Evolutionary conservation across 2,329 filamentous ascomycete species (phyloP).

Genomic region (Fusarium abutilonis): DNA sequence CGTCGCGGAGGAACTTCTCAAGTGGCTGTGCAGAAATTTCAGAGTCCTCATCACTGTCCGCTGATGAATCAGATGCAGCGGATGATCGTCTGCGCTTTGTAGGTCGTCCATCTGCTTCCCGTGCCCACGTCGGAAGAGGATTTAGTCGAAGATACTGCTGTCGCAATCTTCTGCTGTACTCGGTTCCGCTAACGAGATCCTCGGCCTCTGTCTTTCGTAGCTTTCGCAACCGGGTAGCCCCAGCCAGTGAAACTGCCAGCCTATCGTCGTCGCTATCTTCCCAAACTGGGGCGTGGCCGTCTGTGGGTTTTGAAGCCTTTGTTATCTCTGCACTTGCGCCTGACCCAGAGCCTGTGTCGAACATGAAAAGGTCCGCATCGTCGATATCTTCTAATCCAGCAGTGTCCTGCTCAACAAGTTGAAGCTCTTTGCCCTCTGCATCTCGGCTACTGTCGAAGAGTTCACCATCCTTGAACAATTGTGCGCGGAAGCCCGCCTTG

Average conservation of each 20-base stretch:
- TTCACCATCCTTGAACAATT: constrained; percentile 69
- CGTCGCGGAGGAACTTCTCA: constrained; percentile 80
- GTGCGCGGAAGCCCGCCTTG: constrained; percentile 80
- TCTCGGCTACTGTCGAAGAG: constrained; percentile 48
- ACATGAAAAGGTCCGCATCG: constrained; percentile 86
- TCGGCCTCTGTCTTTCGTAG: constrained; percentile 82
- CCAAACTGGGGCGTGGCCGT: constrained; percentile 73
- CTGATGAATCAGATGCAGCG: constrained; percentile 60
- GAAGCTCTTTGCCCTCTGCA: constrained; percentile 47
- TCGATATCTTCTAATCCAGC: constrained; percentile 69
- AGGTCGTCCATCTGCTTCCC: constrained; percentile 60
- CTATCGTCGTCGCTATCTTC: constrained; percentile 96
- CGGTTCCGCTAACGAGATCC: constrained; percentile 84
- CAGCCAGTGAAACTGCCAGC: constrained; percentile 82
- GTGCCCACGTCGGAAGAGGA: constrained; percentile 69
- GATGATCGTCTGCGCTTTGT: constrained; percentile 64
- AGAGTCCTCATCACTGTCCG: constrained; percentile 67
- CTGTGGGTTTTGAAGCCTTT: constrained; percentile 42
- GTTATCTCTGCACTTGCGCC: constrained; percentile 49
- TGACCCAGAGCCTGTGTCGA: constrained; percentile 71
- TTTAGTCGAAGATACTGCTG: constrained; percentile 75
- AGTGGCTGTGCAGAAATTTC: constrained; percentile 78
- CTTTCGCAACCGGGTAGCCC: constrained; percentile 80
- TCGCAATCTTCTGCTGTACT: constrained; percentile 83
- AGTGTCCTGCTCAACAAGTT: constrained; percentile 56